Conservation (phyloP, 306 rosid species). For the Cicer arietinum region DNA sequence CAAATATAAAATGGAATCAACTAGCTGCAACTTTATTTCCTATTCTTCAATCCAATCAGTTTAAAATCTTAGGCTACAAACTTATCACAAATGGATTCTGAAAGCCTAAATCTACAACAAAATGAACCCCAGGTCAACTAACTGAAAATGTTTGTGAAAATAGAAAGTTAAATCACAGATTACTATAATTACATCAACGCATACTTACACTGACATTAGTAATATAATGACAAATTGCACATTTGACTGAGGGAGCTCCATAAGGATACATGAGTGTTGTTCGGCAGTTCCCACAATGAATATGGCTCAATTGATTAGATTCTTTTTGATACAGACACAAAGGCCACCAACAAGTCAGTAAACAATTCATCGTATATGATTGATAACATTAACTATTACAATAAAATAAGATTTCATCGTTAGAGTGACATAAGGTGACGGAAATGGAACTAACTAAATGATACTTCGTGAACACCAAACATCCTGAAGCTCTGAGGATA, state of each 20-base stretch:
- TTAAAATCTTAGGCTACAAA: not conserved
- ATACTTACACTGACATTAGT: conserved; percentile 82
- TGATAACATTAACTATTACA: conserved; percentile 29
- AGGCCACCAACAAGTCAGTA: conserved; percentile 49
- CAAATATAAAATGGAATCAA: not conserved
- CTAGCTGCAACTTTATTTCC: not conserved
- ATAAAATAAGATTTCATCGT: conserved; percentile 28
- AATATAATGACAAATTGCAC: conserved; percentile 92
- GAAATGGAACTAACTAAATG: conserved; percentile 34
- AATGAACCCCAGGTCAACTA: not conserved
- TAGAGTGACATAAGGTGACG: conserved; percentile 15
- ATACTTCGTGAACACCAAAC: conserved; percentile 13
- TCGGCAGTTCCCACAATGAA: conserved; percentile 90
- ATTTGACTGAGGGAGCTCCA: conserved; percentile 99
- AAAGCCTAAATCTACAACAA: conserved; percentile 14
- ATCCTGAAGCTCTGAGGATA: not conserved
- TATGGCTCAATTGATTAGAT: conserved; percentile 77
- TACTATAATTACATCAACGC: conserved; percentile 2
- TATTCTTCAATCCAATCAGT: conserved; percentile 24
- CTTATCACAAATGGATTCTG: not conserved
- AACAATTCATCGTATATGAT: conserved; percentile 36
- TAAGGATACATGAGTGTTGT: conserved; percentile 89
- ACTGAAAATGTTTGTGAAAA: conserved; percentile 2
- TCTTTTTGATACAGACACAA: conserved; percentile 55
- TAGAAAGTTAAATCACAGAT: conserved; percentile 31